Base-by-base conservation (phyloP, 768 basidiomycete species). In the Suillus cothurnatus region DNA sequence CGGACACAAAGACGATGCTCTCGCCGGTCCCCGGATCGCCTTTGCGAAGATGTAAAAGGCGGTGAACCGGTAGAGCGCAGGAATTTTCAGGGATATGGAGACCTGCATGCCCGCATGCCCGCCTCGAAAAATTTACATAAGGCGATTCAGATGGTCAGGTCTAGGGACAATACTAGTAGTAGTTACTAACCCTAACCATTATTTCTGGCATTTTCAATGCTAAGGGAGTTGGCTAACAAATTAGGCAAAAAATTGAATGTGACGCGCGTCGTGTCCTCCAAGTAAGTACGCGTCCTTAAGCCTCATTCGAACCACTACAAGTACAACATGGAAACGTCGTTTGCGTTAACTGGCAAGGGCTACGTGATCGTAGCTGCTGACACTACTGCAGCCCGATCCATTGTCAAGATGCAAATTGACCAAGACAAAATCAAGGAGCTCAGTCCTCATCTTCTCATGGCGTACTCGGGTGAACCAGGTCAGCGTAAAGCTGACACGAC, bases 371-470 rank as follows among this genome's bases (percentile, higher is more conserved):
- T 99, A 71, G 95, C 96, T 2, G 89, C 95, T 12, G 97, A 99
- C 79, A 94, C 91, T 9, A 93, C 89, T 17, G 88, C 95, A 9
- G 88, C 91, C 4, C 86, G 94, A 70, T 97, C 95, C 38, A 94
- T 99, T 78, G 90, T 99, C 75, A 97, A 95, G 81, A 97, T 99
- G 95, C 97, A 99, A 82, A 76, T 84, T 43, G 95, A 97, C 79
- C 93, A 94, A 80, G 96, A 99, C 84, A 98, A 99, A 82, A 94
- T 97, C 83, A 95, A 95, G 78, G 84, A 86, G 28, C 84, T 99
- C 50, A 90, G 93, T 67, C 89, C 95, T 31, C 94, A 97, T 77
- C 81, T 99, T 39, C 85, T 96, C 74, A 97, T 99, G 95, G 89
- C 95, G 0, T 94, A 90, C 77, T 93, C 93, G 68, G 96, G 96